phyloP scores from a whole-genome alignment of 805 yeast genomes.

The Candida gorgasii region DNA sequence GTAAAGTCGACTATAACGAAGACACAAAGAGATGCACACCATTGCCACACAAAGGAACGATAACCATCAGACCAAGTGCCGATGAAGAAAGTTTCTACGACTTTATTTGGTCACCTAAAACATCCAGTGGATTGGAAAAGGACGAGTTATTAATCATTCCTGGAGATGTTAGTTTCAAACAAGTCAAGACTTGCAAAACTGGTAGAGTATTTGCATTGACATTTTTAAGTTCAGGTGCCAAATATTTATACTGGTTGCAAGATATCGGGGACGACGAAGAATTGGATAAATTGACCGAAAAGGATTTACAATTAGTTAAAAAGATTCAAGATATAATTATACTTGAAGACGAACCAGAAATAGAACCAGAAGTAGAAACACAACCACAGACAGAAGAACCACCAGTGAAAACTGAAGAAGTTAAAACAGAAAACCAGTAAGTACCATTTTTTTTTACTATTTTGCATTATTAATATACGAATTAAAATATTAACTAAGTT shows the following conservation, averaged over 20 bases:
- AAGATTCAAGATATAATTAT: slow-evolving; percentile 50
- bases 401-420: slow-evolving; percentile 1
- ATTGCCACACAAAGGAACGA: slow-evolving; percentile 65
- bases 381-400: slow-evolving; percentile 1
- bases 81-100: slow-evolving; percentile 75
- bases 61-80: slow-evolving; percentile 57
- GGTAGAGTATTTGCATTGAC: slow-evolving; percentile 76
- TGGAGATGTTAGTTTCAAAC: slow-evolving; percentile 81
- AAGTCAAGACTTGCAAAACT: slow-evolving; percentile 64
- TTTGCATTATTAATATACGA: slow-evolving; percentile 9
- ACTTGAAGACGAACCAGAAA: slow-evolving; percentile 29
- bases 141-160: slow-evolving; percentile 76
- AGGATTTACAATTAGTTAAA: slow-evolving; percentile 52
- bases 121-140: slow-evolving; percentile 45
- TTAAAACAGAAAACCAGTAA: not conserved
- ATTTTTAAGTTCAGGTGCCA: slow-evolving; percentile 64
- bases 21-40: slow-evolving; percentile 67
- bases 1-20: slow-evolving; percentile 66
- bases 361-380: slow-evolving; percentile 9
- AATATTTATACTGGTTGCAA: slow-evolving; percentile 73
- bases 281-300: slow-evolving; percentile 53
- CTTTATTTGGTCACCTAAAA: slow-evolving; percentile 73
- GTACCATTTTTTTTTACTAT: slow-evolving; percentile 7
- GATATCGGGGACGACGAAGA: slow-evolving; percentile 67
- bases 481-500: slow-evolving; percentile 5